phyloP scores from a whole-genome alignment of 129 eudicot genomes.

The Tagetes patula region DNA sequence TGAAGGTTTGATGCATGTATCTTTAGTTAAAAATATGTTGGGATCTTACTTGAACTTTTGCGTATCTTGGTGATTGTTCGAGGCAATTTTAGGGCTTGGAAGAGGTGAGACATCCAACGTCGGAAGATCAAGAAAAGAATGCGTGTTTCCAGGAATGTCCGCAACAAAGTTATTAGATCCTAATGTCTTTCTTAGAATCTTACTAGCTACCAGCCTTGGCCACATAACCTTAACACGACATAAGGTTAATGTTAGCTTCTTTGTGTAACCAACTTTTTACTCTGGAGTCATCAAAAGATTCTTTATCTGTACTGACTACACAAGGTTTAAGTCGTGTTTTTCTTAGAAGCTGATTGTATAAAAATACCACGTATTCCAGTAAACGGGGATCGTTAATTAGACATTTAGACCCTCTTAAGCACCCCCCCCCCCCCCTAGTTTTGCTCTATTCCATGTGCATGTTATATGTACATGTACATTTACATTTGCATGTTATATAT shows the following conservation, averaged over 20 bases:
- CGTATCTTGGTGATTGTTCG: conserved; percentile 33
- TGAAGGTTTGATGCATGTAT: neutral
- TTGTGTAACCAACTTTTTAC: neutral
- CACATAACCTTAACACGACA: conserved; percentile 46
- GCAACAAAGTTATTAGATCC: conserved; percentile 70
- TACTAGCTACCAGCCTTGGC: conserved; percentile 72
- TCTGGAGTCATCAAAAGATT: no score
- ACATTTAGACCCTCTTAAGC: no score
- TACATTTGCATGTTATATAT: neutral
- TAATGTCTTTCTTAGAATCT: conserved; percentile 50
- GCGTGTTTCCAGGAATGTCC: conserved; percentile 46
- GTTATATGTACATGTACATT: conserved; percentile 14
- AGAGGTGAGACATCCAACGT: conserved; percentile 27
- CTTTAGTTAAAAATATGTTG: neutral
- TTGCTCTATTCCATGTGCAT: no score
- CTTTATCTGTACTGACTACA: no score
- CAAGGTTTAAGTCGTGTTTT: no score
- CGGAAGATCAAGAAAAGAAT: conserved; percentile 42
- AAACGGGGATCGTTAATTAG: no score
- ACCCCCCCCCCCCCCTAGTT: no score
- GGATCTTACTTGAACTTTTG: conserved; percentile 53
- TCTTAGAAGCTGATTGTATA: no score
- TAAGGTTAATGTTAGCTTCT: neutral
- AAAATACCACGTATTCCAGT: no score
- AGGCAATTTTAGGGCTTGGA: conserved; percentile 27